Percentiles rank a stretch among this genome's conserved stretches.
phyloP scores from a whole-genome alignment of 257 asterid species.

The Fraxinus excelsior region DNA sequence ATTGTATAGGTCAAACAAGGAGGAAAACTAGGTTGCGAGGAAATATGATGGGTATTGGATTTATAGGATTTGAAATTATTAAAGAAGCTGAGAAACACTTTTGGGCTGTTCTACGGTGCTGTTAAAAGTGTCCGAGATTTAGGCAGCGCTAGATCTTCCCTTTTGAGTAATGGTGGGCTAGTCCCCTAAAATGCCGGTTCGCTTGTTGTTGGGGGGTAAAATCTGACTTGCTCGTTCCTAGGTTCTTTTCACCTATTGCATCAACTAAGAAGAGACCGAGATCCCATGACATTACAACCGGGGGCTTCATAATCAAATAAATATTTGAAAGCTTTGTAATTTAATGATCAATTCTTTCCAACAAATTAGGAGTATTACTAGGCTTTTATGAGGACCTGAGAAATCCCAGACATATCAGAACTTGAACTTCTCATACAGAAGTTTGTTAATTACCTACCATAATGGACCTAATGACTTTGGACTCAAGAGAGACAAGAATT shows the following conservation, averaged over 20 bases:
- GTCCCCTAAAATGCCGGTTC: no score
- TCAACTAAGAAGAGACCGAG: not conserved
- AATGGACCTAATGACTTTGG: no score
- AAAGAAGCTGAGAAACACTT: not conserved
- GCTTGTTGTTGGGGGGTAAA: no score
- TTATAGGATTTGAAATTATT: not conserved
- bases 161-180: no score
- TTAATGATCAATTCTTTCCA: not conserved
- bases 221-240: no score
- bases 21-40: not conserved
- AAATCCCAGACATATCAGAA: not conserved
- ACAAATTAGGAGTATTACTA: not conserved
- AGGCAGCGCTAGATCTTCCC: not conserved
- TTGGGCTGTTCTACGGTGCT: not conserved
- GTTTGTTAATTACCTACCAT: not conserved
- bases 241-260: no score
- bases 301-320: not conserved
- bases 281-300: not conserved
- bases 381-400: not conserved
- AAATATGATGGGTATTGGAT: not conserved
- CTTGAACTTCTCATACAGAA: not conserved
- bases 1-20: not conserved
- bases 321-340: not conserved
- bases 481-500: no score
- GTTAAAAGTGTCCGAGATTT: not conserved